Percentiles rank a stretch among this genome's conserved stretches.
phyloP scores from a whole-genome alignment of 164 flowering plant genomes.

The Liquidambar formosana region DNA sequence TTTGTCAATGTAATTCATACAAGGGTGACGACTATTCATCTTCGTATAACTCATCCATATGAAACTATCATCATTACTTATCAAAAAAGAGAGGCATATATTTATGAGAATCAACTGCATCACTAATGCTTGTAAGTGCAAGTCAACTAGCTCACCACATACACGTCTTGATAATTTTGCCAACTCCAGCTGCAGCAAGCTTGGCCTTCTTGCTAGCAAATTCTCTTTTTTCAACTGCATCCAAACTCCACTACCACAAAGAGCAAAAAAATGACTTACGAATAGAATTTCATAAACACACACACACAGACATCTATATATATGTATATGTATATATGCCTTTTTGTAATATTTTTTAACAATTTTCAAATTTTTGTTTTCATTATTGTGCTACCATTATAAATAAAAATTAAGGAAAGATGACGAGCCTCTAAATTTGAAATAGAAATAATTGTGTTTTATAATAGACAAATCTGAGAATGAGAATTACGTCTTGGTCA shows the following conservation, averaged over 20 bases:
- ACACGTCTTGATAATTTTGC: conserved; percentile 86
- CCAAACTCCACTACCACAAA: conserved; percentile 62
- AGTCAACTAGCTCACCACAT: conserved; percentile 52
- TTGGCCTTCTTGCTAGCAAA: conserved; percentile 85
- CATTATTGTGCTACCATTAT: neutral
- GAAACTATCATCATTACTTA: neutral
- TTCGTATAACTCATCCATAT: neutral
- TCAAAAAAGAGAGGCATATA: neutral
- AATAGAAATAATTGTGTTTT: neutral
- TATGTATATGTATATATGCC: neutral
- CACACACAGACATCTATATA: too few species aligned
- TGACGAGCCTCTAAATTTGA: neutral
- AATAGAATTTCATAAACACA: too few species aligned
- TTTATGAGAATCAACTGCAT: neutral
- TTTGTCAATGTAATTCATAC: neutral
- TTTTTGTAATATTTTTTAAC: neutral
- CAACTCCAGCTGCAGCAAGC: conserved; percentile 94
- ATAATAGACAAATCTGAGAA: neutral
- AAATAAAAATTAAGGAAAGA: neutral
- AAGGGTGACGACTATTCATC: neutral
- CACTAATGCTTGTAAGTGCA: neutral
- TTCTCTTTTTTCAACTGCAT: conserved; percentile 76
- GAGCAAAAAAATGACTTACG: conserved; percentile 2
- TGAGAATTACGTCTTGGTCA: conserved; percentile 58
- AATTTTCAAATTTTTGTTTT: neutral